Conservation (phyloP, 202 grass and related monocot species). For the Dendrocalamus latiflorus region DNA sequence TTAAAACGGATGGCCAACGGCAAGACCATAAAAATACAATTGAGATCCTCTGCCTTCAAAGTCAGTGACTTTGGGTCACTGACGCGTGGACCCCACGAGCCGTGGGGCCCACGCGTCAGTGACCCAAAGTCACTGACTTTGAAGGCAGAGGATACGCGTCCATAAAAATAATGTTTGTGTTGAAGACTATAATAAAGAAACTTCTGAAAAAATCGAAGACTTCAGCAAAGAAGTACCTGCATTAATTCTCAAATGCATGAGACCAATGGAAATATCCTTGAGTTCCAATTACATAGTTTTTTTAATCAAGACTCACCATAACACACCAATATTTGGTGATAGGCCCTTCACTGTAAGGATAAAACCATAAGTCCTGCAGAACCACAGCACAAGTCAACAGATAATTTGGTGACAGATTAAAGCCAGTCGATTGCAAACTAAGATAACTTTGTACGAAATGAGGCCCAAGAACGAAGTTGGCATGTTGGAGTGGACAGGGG, state of each 20-base stretch:
- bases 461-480: neutral
- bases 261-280: slow-evolving; percentile 17
- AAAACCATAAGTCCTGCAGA: slow-evolving; percentile 93
- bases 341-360: slow-evolving; percentile 81
- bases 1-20: slow-evolving; percentile 79
- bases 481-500: neutral
- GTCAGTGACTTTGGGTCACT: too few relatives aligned
- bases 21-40: slow-evolving; percentile 83
- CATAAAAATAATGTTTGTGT: slow-evolving; percentile 94
- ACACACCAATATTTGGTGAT: slow-evolving; percentile 86
- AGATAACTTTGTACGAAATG: neutral
- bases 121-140: too few relatives aligned
- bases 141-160: too few relatives aligned
- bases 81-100: too few relatives aligned
- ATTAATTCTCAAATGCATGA: slow-evolving; percentile 31
- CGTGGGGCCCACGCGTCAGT: too few relatives aligned
- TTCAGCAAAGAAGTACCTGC: slow-evolving; percentile 99
- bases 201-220: slow-evolving; percentile 91
- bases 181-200: slow-evolving; percentile 96
- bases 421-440: neutral
- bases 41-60: too few relatives aligned
- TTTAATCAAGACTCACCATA: slow-evolving; percentile 62
- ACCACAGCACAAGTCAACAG: slow-evolving; percentile 16
- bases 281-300: neutral
- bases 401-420: slow-evolving; percentile 21